phyloP scores from a whole-genome alignment of 441 rosid genomes.

The Rhodomyrtus psidioides region DNA sequence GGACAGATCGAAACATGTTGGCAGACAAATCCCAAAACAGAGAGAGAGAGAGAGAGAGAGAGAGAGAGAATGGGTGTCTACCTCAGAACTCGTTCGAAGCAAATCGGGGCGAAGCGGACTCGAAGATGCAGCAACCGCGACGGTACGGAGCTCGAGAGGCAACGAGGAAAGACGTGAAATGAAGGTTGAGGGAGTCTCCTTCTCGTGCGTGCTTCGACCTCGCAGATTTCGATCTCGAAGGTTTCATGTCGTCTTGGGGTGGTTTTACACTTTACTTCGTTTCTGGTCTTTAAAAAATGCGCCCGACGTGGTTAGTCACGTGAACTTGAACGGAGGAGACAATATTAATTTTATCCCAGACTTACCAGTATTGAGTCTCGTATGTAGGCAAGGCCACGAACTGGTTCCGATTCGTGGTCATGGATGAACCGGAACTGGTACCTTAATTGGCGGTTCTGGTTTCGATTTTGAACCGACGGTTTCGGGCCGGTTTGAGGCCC shows the following conservation, averaged over 20 bases:
- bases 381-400: too few species aligned
- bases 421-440: too few species aligned
- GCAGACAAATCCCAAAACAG: background rate
- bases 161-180: background rate
- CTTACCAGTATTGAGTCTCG: background rate
- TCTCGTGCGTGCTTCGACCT: background rate
- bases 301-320: background rate
- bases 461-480: too few species aligned
- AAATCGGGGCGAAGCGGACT: background rate
- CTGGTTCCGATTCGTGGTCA: too few species aligned
- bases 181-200: background rate
- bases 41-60: background rate
- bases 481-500: too few species aligned
- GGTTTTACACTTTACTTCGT: background rate
- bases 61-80: background rate
- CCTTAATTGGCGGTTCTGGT: too few species aligned
- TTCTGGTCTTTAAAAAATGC: background rate
- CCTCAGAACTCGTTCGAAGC: background rate
- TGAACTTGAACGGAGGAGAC: background rate
- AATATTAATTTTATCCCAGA: too few species aligned
- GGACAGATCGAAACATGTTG: background rate
- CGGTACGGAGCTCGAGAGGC: background rate
- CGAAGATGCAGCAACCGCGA: background rate
- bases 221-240: background rate
- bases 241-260: background rate